These are phyloP conservation scores for Rhizophagus sp. DNA, from an alignment of 192 early-diverging fungal genomes.

Conservation along the genomic window DNA sequence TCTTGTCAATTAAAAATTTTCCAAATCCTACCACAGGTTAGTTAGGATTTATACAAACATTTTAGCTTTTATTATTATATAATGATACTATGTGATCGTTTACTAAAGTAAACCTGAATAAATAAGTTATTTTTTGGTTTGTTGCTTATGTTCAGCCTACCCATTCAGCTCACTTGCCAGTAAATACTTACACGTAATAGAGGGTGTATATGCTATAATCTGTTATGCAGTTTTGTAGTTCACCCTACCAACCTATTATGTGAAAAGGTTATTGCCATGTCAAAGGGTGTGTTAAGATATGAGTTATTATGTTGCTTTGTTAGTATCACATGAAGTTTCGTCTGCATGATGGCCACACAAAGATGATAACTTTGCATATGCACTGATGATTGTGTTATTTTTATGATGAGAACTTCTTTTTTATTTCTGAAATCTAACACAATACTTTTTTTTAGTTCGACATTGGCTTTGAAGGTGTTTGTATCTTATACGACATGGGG, in stretches of 20 bases:
- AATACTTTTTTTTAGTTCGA: constrained; percentile 15
- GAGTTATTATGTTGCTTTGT: neutral
- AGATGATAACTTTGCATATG: constrained; percentile 23
- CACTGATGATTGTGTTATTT: neutral
- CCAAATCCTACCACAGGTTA: constrained; percentile 4
- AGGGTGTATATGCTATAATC: no score
- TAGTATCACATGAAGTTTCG: neutral
- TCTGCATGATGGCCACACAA: constrained; percentile 7
- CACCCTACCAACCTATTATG: no score
- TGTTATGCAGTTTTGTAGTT: no score
- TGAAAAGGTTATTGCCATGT: no score
- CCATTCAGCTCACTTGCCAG: no score
- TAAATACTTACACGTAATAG: no score
- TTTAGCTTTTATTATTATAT: neutral
- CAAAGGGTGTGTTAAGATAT: neutral
- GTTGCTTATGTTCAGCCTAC: no score
- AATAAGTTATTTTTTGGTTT: no score
- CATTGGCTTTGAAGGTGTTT: constrained; percentile 8
- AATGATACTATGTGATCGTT: constrained; percentile 15
- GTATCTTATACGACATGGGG: neutral
- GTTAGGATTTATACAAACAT: constrained; percentile 9
- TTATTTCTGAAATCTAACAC: constrained; percentile 12
- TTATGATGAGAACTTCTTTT: neutral
- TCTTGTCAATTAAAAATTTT: neutral
- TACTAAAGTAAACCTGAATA: no score